Evolutionary conservation across 1,284 basidiomycete species (phyloP), one percentile per base, ranked within the genome.

Genomic region (Neonothopanus nambi): DNA sequence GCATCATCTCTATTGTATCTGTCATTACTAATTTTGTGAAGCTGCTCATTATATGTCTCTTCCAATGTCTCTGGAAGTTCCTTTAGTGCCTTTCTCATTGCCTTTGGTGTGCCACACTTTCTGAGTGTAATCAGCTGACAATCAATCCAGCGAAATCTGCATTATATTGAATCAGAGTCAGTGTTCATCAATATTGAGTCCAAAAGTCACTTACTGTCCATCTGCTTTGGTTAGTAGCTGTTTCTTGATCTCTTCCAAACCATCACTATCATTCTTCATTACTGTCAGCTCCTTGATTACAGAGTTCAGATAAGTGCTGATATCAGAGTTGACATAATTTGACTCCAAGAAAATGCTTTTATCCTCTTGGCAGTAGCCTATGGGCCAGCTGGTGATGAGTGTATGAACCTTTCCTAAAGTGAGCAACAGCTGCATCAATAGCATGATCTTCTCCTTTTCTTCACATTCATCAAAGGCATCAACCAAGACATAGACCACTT

Each of bases 61-160:
- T 30, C 43, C 24, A 45, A n/a, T 13, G 23, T 30, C 7, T 33
- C 20, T 17, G 43, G 43, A 24, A 45, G 26, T 6, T 2, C 8
- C 23, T 24, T 24, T 12, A 56, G 30, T 42, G 44, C 45, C 18
- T 42, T 24, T 12, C 11, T 26, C 5, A 44, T 5, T 35, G 9
- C 12, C n/a, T 15, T 44, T 9, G 28, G 39, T 23, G 28, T 36
- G 7, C n/a, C 36, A 51, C 49, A 51, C 35, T 44, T 9, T 24
- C 15, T 15, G 11, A 51, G 18, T 21, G 21, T 23, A 13, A n/a
- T 36, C 8, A 51, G 6, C 23, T 51, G 49, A 24, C 40, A 44
- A 37, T 36, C 49, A 8, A 51, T 17, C 40, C 41, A 51, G 15
- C 40, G 24, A n/a, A 51, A 43, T 21, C 49, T 51, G 26, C 5